phyloP scores from a whole-genome alignment of 2,329 filamentous ascomycete species.

The Cyphellophora attinorum region DNA sequence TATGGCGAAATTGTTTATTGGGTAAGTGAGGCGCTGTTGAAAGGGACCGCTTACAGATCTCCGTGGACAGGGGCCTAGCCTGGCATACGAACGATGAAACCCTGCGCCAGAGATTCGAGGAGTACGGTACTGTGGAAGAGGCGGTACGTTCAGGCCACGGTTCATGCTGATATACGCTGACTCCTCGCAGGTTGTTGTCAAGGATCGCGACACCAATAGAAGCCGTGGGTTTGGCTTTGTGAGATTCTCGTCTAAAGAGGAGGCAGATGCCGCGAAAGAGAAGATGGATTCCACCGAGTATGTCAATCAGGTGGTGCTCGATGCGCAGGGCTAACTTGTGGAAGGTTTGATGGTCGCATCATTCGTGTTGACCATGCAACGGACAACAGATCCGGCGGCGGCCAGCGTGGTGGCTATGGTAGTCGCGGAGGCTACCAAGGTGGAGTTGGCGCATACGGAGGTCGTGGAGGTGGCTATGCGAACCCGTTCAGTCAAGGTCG shows the following conservation, averaged over 20 bases:
- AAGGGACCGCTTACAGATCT: too few relatives aligned
- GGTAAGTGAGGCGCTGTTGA: too few relatives aligned
- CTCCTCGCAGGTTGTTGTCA: constrained; percentile 89
- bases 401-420: constrained; percentile 36
- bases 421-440: constrained; percentile 37
- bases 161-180: constrained; percentile 16
- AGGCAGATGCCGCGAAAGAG: constrained; percentile 32
- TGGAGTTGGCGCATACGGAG: constrained; percentile 26
- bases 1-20: constrained; percentile 21
- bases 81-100: constrained; percentile 94
- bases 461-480: constrained; percentile 19
- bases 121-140: constrained; percentile 86
- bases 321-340: constrained; percentile 14
- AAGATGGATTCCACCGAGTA: constrained; percentile 57
- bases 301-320: constrained; percentile 25
- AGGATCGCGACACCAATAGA: constrained; percentile 91
- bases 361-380: constrained; percentile 96
- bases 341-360: constrained; percentile 81
- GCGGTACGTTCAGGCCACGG: constrained; percentile 64
- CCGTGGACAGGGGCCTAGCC: constrained; percentile 84
- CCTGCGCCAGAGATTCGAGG: constrained; percentile 81
- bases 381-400: constrained; percentile 58
- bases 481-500: constrained; percentile 18
- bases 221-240: constrained; percentile 98
- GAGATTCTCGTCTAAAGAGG: constrained; percentile 53